Evolutionary conservation across 1,139 yeast genomes (phyloP), one percentile per base, ranked within the genome.

Genomic region (Suhomyces panamericanus): DNA sequence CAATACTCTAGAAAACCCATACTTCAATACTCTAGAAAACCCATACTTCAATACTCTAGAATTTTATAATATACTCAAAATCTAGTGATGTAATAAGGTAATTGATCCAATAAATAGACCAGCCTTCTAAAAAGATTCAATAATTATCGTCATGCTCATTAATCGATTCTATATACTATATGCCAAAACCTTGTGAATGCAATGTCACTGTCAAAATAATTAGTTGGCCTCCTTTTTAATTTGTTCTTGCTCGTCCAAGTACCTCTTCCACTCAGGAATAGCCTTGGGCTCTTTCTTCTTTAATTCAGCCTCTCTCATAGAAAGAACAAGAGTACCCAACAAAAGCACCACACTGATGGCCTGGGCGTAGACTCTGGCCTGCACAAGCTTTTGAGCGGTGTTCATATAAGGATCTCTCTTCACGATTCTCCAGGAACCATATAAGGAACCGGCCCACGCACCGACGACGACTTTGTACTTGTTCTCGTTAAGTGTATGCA

Each of bases 341-440:
- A 85, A 69, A 49, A 86, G 70, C 9, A 78, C 73, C 47, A 85
- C 85, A 2, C 91, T 83, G 48, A 87, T 69, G 50, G 87, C 90
- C 67, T 89, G 96, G 8, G 96, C 96, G 63, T 88, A 88, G 84
- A 89, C 89, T 78, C 96, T 85, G 26, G 96, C 96, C 64, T 87
- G 95, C 27, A 88, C 96, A 32, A 88, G 81, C 66, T 89, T 90
- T 69, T 90, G 96, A 5, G 96, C 73, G 48, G 78, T 79, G 46
- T 90, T 80, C 84, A 89, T 77, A 64, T 82, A 75, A 55, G 82
- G 85, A 66, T 89, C 96, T 56, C 77, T 79, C 70, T 87, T 85
- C 42, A 88, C 89, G 41, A 73, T 59, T 47, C 73, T 80, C 89
- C 95, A 88, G 3, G 96, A 85, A 1, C 95, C 96, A 54, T 78